Conservation (phyloP, 169 alveolate genomes). For the Eimeria praecox region DNA sequence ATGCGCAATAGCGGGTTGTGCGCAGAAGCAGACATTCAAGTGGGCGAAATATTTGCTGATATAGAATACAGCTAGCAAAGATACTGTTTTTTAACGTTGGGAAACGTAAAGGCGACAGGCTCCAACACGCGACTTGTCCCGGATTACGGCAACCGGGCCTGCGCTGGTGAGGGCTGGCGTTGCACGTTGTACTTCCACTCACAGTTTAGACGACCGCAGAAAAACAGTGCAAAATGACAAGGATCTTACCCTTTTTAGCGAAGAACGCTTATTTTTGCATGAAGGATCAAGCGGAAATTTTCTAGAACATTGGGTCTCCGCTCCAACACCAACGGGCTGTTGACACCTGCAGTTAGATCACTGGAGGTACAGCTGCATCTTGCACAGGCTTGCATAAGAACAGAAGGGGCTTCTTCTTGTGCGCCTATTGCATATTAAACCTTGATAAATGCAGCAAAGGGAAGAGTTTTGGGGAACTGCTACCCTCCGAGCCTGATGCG, state of each 20-base stretch:
- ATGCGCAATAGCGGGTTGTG: neutral
- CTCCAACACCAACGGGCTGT: constrained; percentile 21
- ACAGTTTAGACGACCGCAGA: neutral
- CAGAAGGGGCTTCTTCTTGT: constrained; percentile 20
- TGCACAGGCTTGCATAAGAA: constrained; percentile 6
- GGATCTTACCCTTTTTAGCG: neutral
- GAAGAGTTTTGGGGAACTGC: constrained; percentile 15
- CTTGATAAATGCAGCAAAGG: neutral
- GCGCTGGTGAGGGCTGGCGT: constrained; percentile 22
- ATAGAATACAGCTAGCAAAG: neutral
- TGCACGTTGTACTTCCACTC: constrained; percentile 15
- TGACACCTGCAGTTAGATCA: constrained; percentile 30
- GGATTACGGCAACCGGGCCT: constrained; percentile 31
- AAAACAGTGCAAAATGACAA: neutral
- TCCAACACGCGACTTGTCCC: neutral
- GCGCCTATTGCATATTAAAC: neutral
- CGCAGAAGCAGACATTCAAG: neutral
- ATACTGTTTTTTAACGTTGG: neutral
- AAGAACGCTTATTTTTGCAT: neutral
- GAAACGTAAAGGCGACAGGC: constrained; percentile 15
- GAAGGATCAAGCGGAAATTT: neutral
- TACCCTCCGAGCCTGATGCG: constrained; percentile 21
- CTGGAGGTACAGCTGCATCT: constrained; percentile 42
- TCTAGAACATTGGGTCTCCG: neutral
- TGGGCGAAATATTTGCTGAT: neutral